Base-by-base conservation (phyloP, 1,139 yeast genomes). In the Yamadazyma jaroonii region DNA sequence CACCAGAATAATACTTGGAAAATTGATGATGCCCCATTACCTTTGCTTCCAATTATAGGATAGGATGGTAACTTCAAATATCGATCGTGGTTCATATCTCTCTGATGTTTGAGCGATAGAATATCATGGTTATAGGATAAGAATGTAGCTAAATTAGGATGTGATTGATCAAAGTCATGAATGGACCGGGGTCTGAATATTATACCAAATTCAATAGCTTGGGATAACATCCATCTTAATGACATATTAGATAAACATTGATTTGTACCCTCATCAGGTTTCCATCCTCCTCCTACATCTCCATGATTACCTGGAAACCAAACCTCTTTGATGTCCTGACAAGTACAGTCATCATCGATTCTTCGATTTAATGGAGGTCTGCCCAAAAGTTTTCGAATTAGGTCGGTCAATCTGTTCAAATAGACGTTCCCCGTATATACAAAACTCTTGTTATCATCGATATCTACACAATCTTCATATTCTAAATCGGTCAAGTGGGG, bases 281-380 rank as follows among this genome's bases (percentile, higher is more conserved):
- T 77, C 3, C 84, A 83, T 3, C 86, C 86, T 2, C 87, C 86
- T 2, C 87, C 86, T 42, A 77, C 59, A 53, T 81, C 86, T 3
- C 81, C 67, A 54, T 81, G 87, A 50, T 77, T 77, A 1, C 87
- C 87, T 0, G 84, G 76, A 49, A 81, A 81, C 80, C 81, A 80
- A 34, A 74, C 54, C 50, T 79, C 84, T 6, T 72, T 48, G 14
- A 76, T 47, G 50, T 77, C 82, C 17, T 48, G 45, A 21, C 57
- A 54, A n/a, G 26, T 25, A 29, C 46, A 42, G 22, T 38, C 40
- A 10, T 31, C 34, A 12, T 36, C 9, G 22, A 40, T 40, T 33
- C 36, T 35, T 13, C 30, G 29, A 30, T 34, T 36, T 12, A 30
- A 29, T 0, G 33, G 25, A 11, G 27, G 31, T 29, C 45, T 39